Evolutionary conservation across 345 rosid species (phyloP), one percentile per base, ranked within the genome.

Genomic region (Chamaenerion angustifolium): DNA sequence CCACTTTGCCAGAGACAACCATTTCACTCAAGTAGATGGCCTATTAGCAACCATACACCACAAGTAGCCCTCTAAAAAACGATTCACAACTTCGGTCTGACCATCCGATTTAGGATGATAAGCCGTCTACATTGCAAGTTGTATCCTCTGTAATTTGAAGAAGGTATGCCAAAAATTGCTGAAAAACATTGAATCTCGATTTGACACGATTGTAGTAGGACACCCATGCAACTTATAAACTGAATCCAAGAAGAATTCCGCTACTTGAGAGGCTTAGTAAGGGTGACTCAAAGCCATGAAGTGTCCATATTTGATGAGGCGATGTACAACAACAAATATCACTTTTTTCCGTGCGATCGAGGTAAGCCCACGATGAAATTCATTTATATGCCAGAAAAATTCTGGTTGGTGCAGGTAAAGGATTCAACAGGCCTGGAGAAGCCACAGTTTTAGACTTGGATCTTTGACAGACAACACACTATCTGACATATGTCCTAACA

Each of bases 171-270:
- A n/a, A n/a, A n/a, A n/a, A n/a, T n/a, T n/a, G n/a, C n/a, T n/a
- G n/a, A n/a, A n/a, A n/a, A n/a, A n/a, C n/a, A n/a, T n/a, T n/a
- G n/a, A n/a, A n/a, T n/a, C n/a, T n/a, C n/a, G n/a, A n/a, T n/a
- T n/a, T n/a, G n/a, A n/a, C n/a, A n/a, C n/a, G n/a, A n/a, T n/a
- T n/a, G n/a, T n/a, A n/a, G n/a, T n/a, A n/a, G n/a, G n/a, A n/a
- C n/a, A n/a, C n/a, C n/a, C n/a, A n/a, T n/a, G n/a, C n/a, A n/a
- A n/a, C n/a, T n/a, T n/a, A n/a, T n/a, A n/a, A n/a, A n/a, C n/a
- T n/a, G n/a, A n/a, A n/a, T 48, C 46, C 41, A 58, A 0, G 52
- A 49, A 58, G 7, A 3, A 10, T 37, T 41, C 13, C 4, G 62
- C 61, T 3, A 46, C 46, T 27, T 10, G 11, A 1, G 40, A 12